These are phyloP conservation scores for Candida sojae DNA, from an alignment of 1,139 yeast genomes.

Conservation along the genomic window DNA sequence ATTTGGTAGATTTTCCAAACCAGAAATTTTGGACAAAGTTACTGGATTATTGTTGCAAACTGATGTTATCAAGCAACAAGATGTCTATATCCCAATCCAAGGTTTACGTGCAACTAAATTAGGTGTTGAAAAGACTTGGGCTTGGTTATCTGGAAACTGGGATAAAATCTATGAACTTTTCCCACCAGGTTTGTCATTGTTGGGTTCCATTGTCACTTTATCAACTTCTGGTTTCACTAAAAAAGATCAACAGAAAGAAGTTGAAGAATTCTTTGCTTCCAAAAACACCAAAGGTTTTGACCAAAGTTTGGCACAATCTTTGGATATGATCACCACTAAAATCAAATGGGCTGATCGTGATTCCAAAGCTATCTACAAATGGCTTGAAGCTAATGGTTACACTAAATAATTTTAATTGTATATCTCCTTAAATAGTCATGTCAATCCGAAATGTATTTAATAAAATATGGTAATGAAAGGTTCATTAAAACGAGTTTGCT, in stretches of 20 bases:
- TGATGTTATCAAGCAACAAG: slow-evolving; percentile 74
- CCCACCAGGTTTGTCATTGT: slow-evolving; percentile 83
- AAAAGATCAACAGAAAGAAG: slow-evolving; percentile 43
- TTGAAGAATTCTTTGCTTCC: slow-evolving; percentile 57
- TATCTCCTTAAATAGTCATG: not conserved
- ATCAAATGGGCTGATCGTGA: slow-evolving; percentile 71
- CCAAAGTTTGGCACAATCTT: slow-evolving; percentile 69
- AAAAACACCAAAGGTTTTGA: slow-evolving; percentile 74
- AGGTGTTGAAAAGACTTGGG: slow-evolving; percentile 71
- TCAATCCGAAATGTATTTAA: not conserved
- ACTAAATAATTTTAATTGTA: slow-evolving; percentile 15
- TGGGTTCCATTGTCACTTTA: slow-evolving; percentile 68
- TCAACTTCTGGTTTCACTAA: slow-evolving; percentile 68
- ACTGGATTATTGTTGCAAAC: slow-evolving; percentile 65
- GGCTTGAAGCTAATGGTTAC: slow-evolving; percentile 54
- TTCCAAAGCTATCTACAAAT: slow-evolving; percentile 49
- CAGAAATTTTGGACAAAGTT: slow-evolving; percentile 59
- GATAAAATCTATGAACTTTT: slow-evolving; percentile 59
- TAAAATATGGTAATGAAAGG: too few species aligned
- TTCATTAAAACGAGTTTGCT: too few species aligned
- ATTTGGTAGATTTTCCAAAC: slow-evolving; percentile 69
- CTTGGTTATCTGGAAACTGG: slow-evolving; percentile 81
- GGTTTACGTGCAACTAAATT: slow-evolving; percentile 63
- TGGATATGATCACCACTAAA: slow-evolving; percentile 66
- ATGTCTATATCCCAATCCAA: slow-evolving; percentile 74